Percentiles rank a stretch among this genome's conserved stretches.
Evolutionary conservation across 164 flowering plant species (phyloP).

Genomic region (Platanus orientalis): DNA sequence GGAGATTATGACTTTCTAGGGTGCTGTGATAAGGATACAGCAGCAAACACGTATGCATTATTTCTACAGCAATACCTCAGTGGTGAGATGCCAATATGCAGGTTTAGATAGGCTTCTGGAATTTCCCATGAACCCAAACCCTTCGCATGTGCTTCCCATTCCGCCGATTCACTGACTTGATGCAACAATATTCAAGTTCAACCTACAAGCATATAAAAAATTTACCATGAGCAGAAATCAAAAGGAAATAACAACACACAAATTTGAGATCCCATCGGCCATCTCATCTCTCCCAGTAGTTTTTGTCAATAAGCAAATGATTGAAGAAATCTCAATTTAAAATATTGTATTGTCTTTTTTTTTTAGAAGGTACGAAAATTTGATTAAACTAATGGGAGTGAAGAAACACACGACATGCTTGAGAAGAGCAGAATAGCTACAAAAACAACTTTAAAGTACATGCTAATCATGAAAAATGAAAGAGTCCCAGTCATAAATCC

Average conservation of each 20-base stretch:
- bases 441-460: no score
- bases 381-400: no score
- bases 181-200: slow-evolving; percentile 88
- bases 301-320: no score
- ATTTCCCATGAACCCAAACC: slow-evolving; percentile 96
- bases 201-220: slow-evolving; percentile 38
- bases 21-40: no score
- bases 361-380: no score
- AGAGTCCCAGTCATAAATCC: no score
- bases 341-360: no score
- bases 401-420: no score
- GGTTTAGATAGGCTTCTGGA: slow-evolving; percentile 53
- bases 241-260: not conserved
- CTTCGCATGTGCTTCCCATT: slow-evolving; percentile 78
- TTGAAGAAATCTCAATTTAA: no score
- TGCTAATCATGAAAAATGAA: no score
- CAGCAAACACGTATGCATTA: not conserved
- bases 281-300: not conserved
- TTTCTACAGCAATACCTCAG: not conserved
- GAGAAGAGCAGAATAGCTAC: no score
- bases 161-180: slow-evolving; percentile 68
- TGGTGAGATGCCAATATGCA: not conserved
- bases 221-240: not conserved
- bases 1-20: no score
- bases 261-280: not conserved